Percentiles rank a stretch among this genome's conserved stretches.
These are phyloP conservation scores for Waitea zeae DNA, from an alignment of 1,284 basidiomycete species.

Conservation along the genomic window DNA sequence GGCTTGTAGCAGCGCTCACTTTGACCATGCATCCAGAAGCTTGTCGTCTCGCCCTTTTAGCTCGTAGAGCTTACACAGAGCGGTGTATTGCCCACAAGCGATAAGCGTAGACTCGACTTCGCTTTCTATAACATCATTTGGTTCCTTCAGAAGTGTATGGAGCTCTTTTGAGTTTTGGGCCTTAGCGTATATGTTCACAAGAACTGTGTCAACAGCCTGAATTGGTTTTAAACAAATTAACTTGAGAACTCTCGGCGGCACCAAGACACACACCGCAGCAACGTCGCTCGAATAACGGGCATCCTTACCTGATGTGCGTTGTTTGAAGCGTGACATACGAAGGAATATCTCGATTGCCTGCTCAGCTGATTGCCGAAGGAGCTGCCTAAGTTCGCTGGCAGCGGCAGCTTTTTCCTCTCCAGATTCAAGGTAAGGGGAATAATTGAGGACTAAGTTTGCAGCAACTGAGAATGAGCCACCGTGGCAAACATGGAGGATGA, in stretches of 20 bases:
- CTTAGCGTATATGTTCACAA: constrained; percentile 57
- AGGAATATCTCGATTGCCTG: constrained; percentile 56
- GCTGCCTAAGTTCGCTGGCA: constrained; percentile 45
- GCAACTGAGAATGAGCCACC: constrained; percentile 58
- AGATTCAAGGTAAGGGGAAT: constrained; percentile 68
- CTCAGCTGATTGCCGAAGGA: constrained; percentile 37
- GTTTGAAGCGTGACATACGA: constrained; percentile 23
- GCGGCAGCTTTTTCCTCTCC: constrained; percentile 49
- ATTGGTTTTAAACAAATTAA: too few relatives aligned
- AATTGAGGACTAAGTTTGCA: constrained; percentile 78
- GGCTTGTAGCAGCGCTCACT: constrained; percentile 26
- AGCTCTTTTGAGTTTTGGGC: constrained; percentile 47
- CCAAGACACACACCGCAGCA: constrained; percentile 7
- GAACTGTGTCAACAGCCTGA: constrained; percentile 72
- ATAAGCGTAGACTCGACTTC: constrained; percentile 52
- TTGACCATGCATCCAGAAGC: constrained; percentile 51
- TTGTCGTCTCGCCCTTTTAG: constrained; percentile 38
- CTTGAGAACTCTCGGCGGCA: too few relatives aligned
- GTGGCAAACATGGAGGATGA: too few relatives aligned
- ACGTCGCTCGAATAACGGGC: too few relatives aligned
- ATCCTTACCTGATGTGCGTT: too few relatives aligned
- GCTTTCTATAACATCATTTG: constrained; percentile 36
- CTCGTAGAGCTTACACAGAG: constrained; percentile 47
- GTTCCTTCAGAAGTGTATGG: constrained; percentile 37
- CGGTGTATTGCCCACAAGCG: constrained; percentile 35